phyloP scores from a whole-genome alignment of 2,329 filamentous ascomycete species.

The Cryphonectria radicalis region DNA sequence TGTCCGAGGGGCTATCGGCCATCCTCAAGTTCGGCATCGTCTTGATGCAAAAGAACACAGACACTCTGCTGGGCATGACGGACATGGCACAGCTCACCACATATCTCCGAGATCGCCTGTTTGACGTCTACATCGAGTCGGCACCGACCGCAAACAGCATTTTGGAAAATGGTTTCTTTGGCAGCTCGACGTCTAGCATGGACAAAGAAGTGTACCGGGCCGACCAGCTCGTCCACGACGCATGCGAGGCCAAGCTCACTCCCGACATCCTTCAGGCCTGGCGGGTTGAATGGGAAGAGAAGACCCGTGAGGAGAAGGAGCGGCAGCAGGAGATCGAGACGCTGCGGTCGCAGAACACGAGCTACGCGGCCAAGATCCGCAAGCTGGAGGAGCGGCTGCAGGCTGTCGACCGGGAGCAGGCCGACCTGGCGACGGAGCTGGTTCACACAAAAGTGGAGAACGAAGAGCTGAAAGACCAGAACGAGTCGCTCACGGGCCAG shows the following conservation, averaged over 20 bases:
- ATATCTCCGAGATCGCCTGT: constrained; percentile 91
- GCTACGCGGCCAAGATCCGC: constrained; percentile 76
- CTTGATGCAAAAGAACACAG: constrained; percentile 92
- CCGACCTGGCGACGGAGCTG: constrained; percentile 86
- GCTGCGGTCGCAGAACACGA: constrained; percentile 68
- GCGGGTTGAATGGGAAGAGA: constrained; percentile 89
- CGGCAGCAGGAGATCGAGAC: constrained; percentile 80
- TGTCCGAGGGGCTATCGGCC: constrained; percentile 90
- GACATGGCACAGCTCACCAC: constrained; percentile 90
- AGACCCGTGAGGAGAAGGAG: constrained; percentile 79
- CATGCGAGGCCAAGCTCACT: constrained; percentile 84
- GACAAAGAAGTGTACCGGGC: constrained; percentile 97
- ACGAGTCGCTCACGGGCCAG: constrained; percentile 84
- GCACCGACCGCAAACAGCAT: constrained; percentile 90
- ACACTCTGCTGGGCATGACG: constrained; percentile 77
- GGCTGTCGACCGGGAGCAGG: constrained; percentile 87
- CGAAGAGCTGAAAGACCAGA: constrained; percentile 84
- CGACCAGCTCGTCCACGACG: constrained; percentile 90
- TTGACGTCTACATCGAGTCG: constrained; percentile 96
- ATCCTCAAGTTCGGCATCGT: constrained; percentile 95
- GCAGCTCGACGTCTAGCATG: constrained; percentile 81
- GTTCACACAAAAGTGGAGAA: constrained; percentile 94
- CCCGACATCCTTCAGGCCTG: constrained; percentile 82
- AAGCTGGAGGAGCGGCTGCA: constrained; percentile 86
- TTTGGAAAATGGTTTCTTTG: constrained; percentile 96